These are phyloP conservation scores for Amanita brunnescens DNA, from an alignment of 768 basidiomycete genomes.

Conservation along the genomic window DNA sequence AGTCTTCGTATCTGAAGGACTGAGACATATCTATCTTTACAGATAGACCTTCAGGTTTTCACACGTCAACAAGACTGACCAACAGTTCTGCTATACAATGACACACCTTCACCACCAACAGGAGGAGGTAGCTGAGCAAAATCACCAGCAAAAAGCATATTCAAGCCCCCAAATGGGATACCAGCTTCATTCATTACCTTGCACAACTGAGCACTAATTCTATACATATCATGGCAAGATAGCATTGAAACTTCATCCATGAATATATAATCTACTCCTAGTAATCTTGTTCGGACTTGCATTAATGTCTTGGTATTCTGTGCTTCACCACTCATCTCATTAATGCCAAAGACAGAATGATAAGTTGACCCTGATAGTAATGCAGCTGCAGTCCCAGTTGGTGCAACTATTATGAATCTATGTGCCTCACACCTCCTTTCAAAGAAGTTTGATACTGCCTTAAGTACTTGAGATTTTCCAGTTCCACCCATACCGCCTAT, in stretches of 20 bases:
- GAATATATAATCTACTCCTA: slow-evolving; percentile 23
- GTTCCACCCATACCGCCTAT: slow-evolving; percentile 21
- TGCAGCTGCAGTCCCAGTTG: slow-evolving; percentile 19
- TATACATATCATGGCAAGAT: slow-evolving; percentile 16
- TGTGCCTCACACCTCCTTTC: slow-evolving; percentile 9
- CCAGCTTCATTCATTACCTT: slow-evolving; percentile 9
- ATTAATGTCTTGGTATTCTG: background rate
- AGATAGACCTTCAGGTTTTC: too few relatives aligned
- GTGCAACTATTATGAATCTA: slow-evolving; percentile 15
- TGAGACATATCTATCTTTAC: too few relatives aligned
- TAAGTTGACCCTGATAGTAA: slow-evolving; percentile 20
- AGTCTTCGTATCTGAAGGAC: too few relatives aligned
- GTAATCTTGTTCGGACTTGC: background rate
- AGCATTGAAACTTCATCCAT: slow-evolving; percentile 31
- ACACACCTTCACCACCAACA: slow-evolving; percentile 6
- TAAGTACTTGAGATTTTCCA: slow-evolving; percentile 17
- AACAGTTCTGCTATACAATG: slow-evolving; percentile 6
- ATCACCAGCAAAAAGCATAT: slow-evolving; percentile 25
- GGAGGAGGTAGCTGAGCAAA: slow-evolving; percentile 23
- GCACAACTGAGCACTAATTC: slow-evolving; percentile 15
- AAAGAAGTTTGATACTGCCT: slow-evolving; percentile 14
- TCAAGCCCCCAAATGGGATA: slow-evolving; percentile 20
- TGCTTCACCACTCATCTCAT: slow-evolving; percentile 3
- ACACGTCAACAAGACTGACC: too few relatives aligned
- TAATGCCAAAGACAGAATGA: slow-evolving; percentile 15